A percentile compares a stretch with the other conserved stretches of the same genome.
phyloP scores from a whole-genome alignment of 2,329 filamentous ascomycete species.

The Sphaceloma murrayae region DNA sequence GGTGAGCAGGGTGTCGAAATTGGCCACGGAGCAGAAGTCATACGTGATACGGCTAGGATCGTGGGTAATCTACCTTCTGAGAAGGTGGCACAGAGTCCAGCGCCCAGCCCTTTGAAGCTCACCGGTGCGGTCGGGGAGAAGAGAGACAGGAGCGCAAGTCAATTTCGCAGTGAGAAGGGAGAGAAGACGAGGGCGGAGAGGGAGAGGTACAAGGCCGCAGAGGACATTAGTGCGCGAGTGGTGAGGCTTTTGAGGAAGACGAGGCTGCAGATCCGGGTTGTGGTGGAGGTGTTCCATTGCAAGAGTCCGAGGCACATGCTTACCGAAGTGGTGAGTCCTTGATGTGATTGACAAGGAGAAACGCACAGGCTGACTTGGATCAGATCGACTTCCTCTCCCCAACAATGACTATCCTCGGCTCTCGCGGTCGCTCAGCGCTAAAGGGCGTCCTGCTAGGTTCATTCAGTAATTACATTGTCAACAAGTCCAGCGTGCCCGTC shows the following conservation, averaged over 20 bases:
- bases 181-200: conserved; percentile 52
- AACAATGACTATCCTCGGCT: conserved; percentile 86
- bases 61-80: conserved; percentile 52
- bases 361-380: no score
- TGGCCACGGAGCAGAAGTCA: conserved; percentile 63
- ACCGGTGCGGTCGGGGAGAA: neutral
- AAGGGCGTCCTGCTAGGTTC: conserved; percentile 93
- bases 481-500: conserved; percentile 90
- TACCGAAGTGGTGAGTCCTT: conserved; percentile 63
- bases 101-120: conserved; percentile 11
- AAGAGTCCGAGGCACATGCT: conserved; percentile 95
- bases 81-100: conserved; percentile 23
- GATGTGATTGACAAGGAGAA: no score
- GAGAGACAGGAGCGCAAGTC: conserved; percentile 22
- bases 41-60: conserved; percentile 64
- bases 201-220: conserved; percentile 71
- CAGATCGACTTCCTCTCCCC: conserved; percentile 82
- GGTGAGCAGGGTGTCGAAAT: conserved; percentile 45
- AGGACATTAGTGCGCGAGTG: conserved; percentile 73
- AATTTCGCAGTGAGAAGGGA: conserved; percentile 26
- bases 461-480: conserved; percentile 95
- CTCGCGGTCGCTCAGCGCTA: conserved; percentile 77
- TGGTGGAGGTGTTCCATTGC: conserved; percentile 95
- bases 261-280: conserved; percentile 79
- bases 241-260: conserved; percentile 85